Conservation (phyloP, 179 eudicot species). For the Amaranthus tricolor region DNA sequence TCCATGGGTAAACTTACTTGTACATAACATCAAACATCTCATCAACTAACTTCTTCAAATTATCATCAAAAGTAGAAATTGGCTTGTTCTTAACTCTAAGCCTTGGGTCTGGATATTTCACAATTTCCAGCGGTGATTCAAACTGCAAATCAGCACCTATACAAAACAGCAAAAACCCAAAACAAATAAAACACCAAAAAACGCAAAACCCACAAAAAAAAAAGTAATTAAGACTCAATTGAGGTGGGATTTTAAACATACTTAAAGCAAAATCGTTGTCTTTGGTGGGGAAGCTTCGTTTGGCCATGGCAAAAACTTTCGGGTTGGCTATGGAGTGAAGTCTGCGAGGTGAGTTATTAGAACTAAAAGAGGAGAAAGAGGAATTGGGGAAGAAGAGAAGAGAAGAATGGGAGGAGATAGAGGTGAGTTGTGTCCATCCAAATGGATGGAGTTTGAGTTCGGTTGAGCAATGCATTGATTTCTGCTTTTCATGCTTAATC, state of each 20-base stretch:
- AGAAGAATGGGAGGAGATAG: conserved; percentile 14
- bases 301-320: conserved; percentile 35
- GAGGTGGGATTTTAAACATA: neutral
- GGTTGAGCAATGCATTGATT: conserved; percentile 10
- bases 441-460: conserved; percentile 9
- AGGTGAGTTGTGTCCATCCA: conserved; percentile 1
- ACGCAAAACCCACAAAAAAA: neutral
- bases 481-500: neutral
- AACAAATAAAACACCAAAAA: conserved; percentile 5
- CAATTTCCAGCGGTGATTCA: conserved; percentile 63
- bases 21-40: conserved; percentile 97
- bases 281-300: conserved; percentile 34
- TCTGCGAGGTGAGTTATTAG: neutral
- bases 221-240: neutral
- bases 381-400: conserved; percentile 16
- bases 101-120: conserved; percentile 85
- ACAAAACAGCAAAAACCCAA: conserved; percentile 8
- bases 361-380: conserved; percentile 8
- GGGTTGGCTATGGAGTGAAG: neutral
- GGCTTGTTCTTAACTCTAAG: conserved; percentile 80
- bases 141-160: conserved; percentile 76
- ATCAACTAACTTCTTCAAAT: conserved; percentile 67
- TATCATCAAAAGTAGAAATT: conserved; percentile 66
- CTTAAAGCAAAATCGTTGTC: conserved; percentile 46
- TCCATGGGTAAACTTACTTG: conserved; percentile 45